Percentiles rank a stretch among this genome's conserved stretches.
phyloP scores from a whole-genome alignment of 495 filamentous ascomycete species.

The Pseudevernia furfuracea region DNA sequence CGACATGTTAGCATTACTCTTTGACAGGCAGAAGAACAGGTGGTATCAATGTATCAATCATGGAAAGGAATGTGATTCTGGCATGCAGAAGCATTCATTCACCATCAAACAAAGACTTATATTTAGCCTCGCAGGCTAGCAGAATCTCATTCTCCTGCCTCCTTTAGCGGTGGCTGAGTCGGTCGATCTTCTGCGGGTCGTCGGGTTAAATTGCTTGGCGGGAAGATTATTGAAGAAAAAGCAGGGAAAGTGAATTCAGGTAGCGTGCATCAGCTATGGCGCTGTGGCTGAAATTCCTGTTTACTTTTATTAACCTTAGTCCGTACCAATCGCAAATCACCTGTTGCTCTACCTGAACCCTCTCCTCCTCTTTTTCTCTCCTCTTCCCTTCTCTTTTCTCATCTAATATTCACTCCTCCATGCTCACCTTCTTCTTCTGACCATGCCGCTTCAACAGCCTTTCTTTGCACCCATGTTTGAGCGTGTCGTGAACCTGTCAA shows the following conservation, averaged over 20 bases:
- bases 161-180: background rate
- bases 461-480: background rate
- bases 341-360: background rate
- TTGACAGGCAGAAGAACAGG: background rate
- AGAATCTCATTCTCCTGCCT: too few species aligned
- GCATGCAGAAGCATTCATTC: too few species aligned
- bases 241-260: background rate
- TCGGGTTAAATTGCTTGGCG: background rate
- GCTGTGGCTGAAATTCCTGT: background rate
- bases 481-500: background rate
- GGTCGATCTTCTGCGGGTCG: conserved; percentile 3
- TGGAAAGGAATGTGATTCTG: too few species aligned
- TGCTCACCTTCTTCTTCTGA: background rate
- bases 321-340: background rate
- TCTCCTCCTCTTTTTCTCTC: background rate
- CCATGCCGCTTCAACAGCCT: too few species aligned
- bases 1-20: background rate
- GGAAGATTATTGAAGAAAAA: too few species aligned
- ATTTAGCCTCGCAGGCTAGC: too few species aligned
- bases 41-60: too few species aligned
- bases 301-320: background rate
- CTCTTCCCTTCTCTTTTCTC: background rate
- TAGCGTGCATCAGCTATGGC: background rate
- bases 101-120: too few species aligned
- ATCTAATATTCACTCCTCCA: background rate